Evolutionary conservation across 2,329 filamentous ascomycete species (phyloP).

Genomic region (Colletotrichum cuscutae): DNA sequence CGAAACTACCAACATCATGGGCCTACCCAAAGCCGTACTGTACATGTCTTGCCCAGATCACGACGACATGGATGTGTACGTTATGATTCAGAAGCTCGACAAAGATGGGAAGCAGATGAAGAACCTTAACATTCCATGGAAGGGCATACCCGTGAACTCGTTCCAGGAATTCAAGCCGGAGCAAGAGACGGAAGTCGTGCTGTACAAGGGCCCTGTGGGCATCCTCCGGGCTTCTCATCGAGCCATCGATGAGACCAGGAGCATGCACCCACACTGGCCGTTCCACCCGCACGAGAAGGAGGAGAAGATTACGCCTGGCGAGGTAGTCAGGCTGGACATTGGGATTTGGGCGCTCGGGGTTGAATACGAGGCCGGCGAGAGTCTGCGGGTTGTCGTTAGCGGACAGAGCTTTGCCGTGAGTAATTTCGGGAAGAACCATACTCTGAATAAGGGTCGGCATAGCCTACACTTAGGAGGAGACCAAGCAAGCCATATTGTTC

Average conservation of each 20-base stretch:
- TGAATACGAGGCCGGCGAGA: constrained; percentile 41
- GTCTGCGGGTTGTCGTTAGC: constrained; percentile 39
- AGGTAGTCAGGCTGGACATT: constrained; percentile 41
- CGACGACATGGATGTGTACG: constrained; percentile 56
- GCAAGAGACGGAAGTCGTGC: constrained; percentile 39
- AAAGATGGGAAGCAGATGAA: constrained; percentile 33
- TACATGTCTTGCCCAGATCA: constrained; percentile 54
- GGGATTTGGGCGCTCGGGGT: constrained; percentile 43
- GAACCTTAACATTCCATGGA: constrained; percentile 42
- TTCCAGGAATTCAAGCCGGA: constrained; percentile 38
- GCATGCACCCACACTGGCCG: constrained; percentile 43
- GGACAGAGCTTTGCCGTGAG: constrained; percentile 36
- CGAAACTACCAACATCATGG: constrained; percentile 52
- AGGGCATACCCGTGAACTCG: constrained; percentile 28
- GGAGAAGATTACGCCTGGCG: constrained; percentile 35
- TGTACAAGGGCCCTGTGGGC: constrained; percentile 41
- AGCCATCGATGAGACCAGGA: constrained; percentile 37
- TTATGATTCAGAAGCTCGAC: constrained; percentile 41
- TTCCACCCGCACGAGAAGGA: constrained; percentile 29
- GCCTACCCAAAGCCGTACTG: constrained; percentile 55
- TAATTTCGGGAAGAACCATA: constrained; percentile 11
- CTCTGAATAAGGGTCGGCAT: constrained; percentile 37
- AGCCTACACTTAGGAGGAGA: constrained; percentile 38
- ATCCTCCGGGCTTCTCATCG: constrained; percentile 40
- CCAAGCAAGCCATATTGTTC: constrained; percentile 37